Evolutionary conservation across 768 basidiomycete species (phyloP).

Genomic region (Rhodosporidiobolus sp.): DNA sequence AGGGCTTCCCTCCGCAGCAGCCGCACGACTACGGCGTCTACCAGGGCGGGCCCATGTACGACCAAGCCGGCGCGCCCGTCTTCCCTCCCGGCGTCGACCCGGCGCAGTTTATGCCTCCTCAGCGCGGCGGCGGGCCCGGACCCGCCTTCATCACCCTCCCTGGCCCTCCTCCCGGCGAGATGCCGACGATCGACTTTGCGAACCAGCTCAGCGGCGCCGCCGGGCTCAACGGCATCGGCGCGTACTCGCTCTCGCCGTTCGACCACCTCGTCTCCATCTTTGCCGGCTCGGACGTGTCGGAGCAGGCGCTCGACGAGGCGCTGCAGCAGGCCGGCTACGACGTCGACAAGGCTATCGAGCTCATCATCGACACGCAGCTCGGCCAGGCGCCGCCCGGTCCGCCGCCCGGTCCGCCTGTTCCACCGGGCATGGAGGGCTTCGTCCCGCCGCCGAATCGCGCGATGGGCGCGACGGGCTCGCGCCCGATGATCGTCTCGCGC

Average conservation of each 20-base stretch:
- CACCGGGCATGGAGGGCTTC: conserved; percentile 56
- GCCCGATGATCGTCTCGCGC: conserved; percentile 42
- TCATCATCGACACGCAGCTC: conserved; percentile 67
- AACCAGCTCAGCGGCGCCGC: conserved; percentile 26
- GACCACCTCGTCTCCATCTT: conserved; percentile 94
- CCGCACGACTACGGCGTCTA: conserved; percentile 16
- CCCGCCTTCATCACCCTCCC: conserved; percentile 34
- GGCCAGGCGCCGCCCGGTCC: conserved; percentile 53
- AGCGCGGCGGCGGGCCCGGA: conserved; percentile 12
- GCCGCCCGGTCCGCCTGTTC: conserved; percentile 42
- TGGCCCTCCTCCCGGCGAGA: conserved; percentile 33
- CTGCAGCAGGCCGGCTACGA: conserved; percentile 83
- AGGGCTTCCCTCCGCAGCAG: not conserved
- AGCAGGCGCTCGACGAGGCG: conserved; percentile 90
- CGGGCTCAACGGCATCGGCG: conserved; percentile 31
- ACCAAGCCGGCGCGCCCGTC: conserved; percentile 2
- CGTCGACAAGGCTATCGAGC: conserved; percentile 92
- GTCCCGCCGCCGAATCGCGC: conserved; percentile 48
- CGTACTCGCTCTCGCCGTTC: conserved; percentile 77
- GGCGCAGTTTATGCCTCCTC: conserved; percentile 9
- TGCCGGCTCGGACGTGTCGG: conserved; percentile 72
- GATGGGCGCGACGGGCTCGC: conserved; percentile 31
- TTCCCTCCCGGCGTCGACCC: conserved; percentile 4
- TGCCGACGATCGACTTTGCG: conserved; percentile 38
- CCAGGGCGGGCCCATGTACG: conserved; percentile 26